These are phyloP conservation scores for Nemophila menziesii DNA, from an alignment of 257 asterid species.

Conservation along the genomic window DNA sequence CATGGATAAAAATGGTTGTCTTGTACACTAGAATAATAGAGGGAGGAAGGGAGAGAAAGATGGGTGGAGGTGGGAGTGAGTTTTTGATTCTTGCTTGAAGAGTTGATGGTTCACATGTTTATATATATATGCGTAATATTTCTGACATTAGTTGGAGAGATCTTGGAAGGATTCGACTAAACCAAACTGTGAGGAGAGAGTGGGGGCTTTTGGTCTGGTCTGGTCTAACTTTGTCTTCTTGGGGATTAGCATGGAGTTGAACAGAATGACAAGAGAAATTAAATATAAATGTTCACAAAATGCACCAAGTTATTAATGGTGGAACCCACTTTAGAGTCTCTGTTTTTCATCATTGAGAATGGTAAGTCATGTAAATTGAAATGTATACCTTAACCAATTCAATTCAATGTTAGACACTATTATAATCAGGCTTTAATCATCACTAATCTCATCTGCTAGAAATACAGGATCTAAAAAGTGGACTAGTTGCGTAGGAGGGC, in stretches of 20 bases:
- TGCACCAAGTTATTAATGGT: no score
- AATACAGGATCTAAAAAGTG: no score
- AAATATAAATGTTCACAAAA: background rate
- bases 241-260: background rate
- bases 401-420: no score
- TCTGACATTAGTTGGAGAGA: conserved; percentile 19
- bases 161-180: conserved; percentile 21
- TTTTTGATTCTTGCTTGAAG: background rate
- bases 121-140: background rate
- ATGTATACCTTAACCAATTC: no score
- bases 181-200: conserved; percentile 1
- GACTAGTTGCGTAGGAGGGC: no score
- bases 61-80: background rate
- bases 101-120: conserved; percentile 19
- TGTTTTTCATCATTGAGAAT: no score
- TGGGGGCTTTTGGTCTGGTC: background rate
- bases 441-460: no score
- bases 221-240: background rate
- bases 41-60: background rate
- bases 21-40: background rate
- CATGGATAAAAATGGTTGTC: background rate
- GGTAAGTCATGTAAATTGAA: no score
- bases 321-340: no score
- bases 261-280: background rate
- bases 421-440: no score